phyloP scores from a whole-genome alignment of 2,329 filamentous ascomycete genomes.

The Apiospora pterosperma region DNA sequence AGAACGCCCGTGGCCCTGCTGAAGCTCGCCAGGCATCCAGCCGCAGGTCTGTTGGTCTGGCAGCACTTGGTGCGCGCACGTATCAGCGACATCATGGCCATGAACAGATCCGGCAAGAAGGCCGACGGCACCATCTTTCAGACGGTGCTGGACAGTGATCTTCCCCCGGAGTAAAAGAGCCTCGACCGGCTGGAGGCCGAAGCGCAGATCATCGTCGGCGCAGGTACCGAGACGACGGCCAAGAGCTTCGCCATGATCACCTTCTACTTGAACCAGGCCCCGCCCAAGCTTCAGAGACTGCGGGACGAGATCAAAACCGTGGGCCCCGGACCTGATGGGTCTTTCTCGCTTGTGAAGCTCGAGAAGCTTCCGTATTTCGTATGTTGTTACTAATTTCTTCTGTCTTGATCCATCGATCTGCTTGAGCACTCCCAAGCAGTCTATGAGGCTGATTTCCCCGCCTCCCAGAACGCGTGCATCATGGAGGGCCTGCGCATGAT shows the following conservation, averaged over 20 bases:
- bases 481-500: conserved; percentile 12
- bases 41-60: conserved; percentile 4
- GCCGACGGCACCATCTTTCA: conserved; percentile 18
- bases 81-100: conserved; percentile 9
- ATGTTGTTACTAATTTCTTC: not conserved
- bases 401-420: not conserved
- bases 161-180: conserved; percentile 13
- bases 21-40: conserved; percentile 14
- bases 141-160: conserved; percentile 13
- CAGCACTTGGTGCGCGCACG: not conserved
- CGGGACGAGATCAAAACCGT: conserved; percentile 17
- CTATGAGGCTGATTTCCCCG: not conserved
- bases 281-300: conserved; percentile 9
- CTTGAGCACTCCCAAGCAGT: too few species aligned
- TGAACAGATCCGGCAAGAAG: conserved; percentile 10
- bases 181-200: conserved; percentile 14
- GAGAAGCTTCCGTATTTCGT: conserved; percentile 18
- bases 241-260: conserved; percentile 21
- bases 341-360: conserved; percentile 11
- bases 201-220: conserved; percentile 20
- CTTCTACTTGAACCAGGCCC: conserved; percentile 21
- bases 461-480: not conserved
- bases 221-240: conserved; percentile 28
- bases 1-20: conserved; percentile 18
- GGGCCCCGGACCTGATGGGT: conserved; percentile 9